phyloP scores from a whole-genome alignment of 2,329 filamentous ascomycete genomes.

The Atkinsonella hypoxylon region DNA sequence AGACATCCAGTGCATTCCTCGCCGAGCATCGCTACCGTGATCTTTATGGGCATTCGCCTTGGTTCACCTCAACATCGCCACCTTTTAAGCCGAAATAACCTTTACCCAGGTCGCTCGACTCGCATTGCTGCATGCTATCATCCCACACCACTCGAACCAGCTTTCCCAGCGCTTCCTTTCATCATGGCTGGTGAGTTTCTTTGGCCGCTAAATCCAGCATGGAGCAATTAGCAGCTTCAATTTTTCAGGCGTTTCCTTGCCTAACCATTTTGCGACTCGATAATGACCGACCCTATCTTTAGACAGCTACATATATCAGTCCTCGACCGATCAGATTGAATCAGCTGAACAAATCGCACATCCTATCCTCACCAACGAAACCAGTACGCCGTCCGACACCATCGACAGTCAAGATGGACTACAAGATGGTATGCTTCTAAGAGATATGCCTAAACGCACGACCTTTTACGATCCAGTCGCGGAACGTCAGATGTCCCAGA shows the following conservation, averaged over 20 bases:
- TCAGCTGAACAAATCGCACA: background rate
- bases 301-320: background rate
- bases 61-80: background rate
- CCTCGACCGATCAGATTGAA: background rate
- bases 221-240: background rate
- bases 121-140: background rate
- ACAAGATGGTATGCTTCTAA: slow-evolving; percentile 45
- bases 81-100: background rate
- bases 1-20: background rate
- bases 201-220: background rate
- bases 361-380: background rate
- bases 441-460: slow-evolving; percentile 56
- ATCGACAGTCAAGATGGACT: slow-evolving; percentile 20
- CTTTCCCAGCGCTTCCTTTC: background rate
- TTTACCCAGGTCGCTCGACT: background rate
- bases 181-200: slow-evolving; percentile 6
- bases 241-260: background rate
- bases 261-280: background rate
- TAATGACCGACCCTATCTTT: background rate
- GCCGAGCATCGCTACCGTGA: background rate
- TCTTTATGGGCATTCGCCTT: background rate
- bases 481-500: slow-evolving; percentile 88
- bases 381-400: slow-evolving; percentile 2
- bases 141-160: background rate
- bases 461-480: slow-evolving; percentile 89